These are phyloP conservation scores for Avena insularis DNA, from an alignment of 176 grass and related monocot species.

Conservation along the genomic window DNA sequence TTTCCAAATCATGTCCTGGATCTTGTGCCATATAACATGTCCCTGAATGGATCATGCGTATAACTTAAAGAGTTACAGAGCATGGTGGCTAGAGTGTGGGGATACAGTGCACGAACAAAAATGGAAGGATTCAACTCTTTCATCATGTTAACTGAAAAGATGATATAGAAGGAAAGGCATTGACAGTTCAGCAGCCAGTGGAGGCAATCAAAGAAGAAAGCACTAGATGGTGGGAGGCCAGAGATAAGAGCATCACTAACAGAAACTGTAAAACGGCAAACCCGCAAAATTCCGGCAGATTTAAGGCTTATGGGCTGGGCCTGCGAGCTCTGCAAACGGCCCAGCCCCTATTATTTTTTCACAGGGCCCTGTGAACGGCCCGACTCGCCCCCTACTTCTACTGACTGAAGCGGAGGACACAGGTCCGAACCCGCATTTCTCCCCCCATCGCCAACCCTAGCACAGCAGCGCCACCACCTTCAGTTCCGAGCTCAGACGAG, in stretches of 20 bases:
- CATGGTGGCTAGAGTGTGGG: neutral
- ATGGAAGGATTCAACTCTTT: neutral
- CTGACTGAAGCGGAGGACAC: too few species aligned
- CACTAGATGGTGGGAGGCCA: neutral
- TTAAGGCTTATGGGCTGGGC: too few species aligned
- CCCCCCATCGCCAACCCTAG: too few species aligned
- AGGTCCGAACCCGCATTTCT: too few species aligned
- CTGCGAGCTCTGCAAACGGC: too few species aligned
- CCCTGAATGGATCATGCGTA: neutral
- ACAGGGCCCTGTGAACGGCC: too few species aligned
- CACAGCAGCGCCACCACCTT: too few species aligned
- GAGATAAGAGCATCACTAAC: neutral
- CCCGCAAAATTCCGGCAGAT: too few species aligned
- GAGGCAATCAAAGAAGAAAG: neutral
- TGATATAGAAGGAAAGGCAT: neutral
- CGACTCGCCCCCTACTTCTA: too few species aligned
- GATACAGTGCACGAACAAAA: neutral
- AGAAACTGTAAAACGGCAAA: too few species aligned
- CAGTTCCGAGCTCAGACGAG: too few species aligned
- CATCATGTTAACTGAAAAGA: neutral
- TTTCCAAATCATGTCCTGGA: neutral
- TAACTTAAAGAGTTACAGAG: neutral
- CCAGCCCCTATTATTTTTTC: too few species aligned
- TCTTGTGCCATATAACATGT: neutral
- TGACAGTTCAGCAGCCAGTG: neutral